Evolutionary conservation across 352 stramenopile genomes (phyloP), one percentile per base, ranked within the genome.

Genomic region (Phytophthora idaei): DNA sequence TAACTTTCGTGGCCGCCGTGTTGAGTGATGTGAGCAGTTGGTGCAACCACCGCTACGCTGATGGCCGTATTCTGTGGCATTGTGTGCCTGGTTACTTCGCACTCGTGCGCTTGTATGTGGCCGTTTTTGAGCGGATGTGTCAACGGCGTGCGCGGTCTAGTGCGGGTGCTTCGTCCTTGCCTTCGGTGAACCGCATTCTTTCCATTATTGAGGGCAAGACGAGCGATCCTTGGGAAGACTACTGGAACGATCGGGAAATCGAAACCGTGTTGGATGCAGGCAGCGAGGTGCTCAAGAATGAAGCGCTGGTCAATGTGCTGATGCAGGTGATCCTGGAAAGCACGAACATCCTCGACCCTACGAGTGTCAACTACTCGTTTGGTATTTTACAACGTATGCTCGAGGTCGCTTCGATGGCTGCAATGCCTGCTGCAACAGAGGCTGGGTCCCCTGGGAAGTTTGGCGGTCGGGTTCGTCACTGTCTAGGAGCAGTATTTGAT

Each of bases 291-390:
- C 64, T 92, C 15, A 85, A 85, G 57, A 93, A 95, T 65, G 66
- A 87, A 21, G 69, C 57, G 3, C 67, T 95, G 14, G 67, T 90
- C 29, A 89, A 94, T 62, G 78, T 90, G 25, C 76, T 95, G 5
- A 85, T 95, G 47, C 81, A 93, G 58, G 79, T 92, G 28, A 83
- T 93, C 27, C 60, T 95, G 27, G 85, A 95, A 70, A 76, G 84
- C 47, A 95, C 85, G 21, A 95, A 95, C 48, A 90, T 95, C 45
- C 73, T 90, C 34, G 87, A 95, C 56, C 83, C 84, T 10, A 70
- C 78, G 17, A 95, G 81, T 46, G 87, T 93, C 27, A 93, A 95
- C 59, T 95, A 95, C 69, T 90, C 83, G 39, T 86, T 95, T 54
- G 82, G 83, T 9, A 84, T 92, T 12, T 72, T 95, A 15, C 85